Conservation (phyloP, 495 filamentous ascomycete species). For the Massariosphaeria phaeospora region DNA sequence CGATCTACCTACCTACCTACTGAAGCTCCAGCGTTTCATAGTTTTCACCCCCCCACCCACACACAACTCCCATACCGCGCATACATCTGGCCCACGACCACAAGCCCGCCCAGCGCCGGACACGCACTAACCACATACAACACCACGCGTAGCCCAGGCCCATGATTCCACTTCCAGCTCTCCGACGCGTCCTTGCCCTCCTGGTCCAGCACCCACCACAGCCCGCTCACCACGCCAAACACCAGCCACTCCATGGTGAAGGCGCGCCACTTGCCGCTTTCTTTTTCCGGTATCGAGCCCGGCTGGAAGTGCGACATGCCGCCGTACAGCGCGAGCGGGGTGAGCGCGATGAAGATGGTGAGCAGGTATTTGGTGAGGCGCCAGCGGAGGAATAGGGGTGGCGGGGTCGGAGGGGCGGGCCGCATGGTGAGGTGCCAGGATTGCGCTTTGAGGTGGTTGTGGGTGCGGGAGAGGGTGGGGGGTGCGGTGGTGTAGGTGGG, state of each 20-base stretch:
- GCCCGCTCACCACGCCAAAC: slow-evolving; percentile 7
- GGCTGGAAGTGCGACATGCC: slow-evolving; percentile 12
- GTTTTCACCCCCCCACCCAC: slow-evolving; percentile 10
- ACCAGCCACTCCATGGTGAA: slow-evolving; percentile 18
- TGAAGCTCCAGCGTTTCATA: too few species aligned
- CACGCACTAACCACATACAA: slow-evolving; percentile 3
- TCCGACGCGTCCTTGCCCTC: slow-evolving; percentile 1
- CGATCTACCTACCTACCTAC: too few species aligned
- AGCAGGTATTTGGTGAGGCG: slow-evolving; percentile 2
- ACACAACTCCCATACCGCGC: slow-evolving; percentile 18
- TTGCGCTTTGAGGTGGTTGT: neutral
- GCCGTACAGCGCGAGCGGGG: slow-evolving; percentile 7
- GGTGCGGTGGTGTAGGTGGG: neutral
- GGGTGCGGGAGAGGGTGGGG: neutral
- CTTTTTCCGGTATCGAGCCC: neutral
- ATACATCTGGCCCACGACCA: slow-evolving; percentile 25
- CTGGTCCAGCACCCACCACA: slow-evolving; percentile 12
- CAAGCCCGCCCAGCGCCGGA: slow-evolving; percentile 19
- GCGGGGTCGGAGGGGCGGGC: neutral
- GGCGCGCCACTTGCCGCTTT: neutral
- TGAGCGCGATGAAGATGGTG: slow-evolving; percentile 10
- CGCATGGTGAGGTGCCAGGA: neutral
- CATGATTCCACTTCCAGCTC: neutral
- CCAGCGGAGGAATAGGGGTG: neutral
- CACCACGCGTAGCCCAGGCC: neutral